A percentile compares a stretch with the other conserved stretches of the same genome.
Evolutionary conservation across 2,329 filamentous ascomycete genomes (phyloP).

Genomic region (Akanthomyces uredinophilus): DNA sequence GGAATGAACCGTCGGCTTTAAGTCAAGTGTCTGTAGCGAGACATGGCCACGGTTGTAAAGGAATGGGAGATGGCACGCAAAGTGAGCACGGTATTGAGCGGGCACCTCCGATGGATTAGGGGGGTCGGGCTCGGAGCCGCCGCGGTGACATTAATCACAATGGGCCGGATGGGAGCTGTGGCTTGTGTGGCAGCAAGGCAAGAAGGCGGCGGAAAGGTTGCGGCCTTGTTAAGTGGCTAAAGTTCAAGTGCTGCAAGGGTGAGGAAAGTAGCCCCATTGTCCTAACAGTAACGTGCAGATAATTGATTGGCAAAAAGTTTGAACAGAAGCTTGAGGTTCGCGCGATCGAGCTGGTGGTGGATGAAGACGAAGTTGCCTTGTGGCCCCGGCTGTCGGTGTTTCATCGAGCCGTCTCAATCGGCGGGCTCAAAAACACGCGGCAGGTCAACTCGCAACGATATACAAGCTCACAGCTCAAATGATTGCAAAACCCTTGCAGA

Average conservation of each 20-base stretch:
- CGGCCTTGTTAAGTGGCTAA: not conserved
- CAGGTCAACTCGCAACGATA: no score
- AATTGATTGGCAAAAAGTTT: not conserved
- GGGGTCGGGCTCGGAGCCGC: not conserved
- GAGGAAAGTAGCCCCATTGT: no score
- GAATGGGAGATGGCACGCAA: not conserved
- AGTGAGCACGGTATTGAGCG: not conserved
- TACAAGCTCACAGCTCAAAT: no score
- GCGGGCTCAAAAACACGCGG: no score
- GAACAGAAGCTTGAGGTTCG: no score
- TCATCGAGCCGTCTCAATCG: not conserved
- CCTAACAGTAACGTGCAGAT: no score
- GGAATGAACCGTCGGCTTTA: not conserved
- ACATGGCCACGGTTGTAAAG: not conserved
- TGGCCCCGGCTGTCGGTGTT: not conserved
- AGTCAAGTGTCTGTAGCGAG: not conserved
- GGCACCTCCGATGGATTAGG: not conserved
- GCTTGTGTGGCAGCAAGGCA: not conserved
- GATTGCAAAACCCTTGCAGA: no score
- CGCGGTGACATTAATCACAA: not conserved
- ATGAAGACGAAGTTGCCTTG: not conserved
- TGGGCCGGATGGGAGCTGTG: not conserved
- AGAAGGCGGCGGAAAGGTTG: not conserved
- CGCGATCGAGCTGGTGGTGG: no score
- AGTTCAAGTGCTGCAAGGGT: no score